phyloP scores from a whole-genome alignment of 2,329 filamentous ascomycete species.

The Fusarium citri region DNA sequence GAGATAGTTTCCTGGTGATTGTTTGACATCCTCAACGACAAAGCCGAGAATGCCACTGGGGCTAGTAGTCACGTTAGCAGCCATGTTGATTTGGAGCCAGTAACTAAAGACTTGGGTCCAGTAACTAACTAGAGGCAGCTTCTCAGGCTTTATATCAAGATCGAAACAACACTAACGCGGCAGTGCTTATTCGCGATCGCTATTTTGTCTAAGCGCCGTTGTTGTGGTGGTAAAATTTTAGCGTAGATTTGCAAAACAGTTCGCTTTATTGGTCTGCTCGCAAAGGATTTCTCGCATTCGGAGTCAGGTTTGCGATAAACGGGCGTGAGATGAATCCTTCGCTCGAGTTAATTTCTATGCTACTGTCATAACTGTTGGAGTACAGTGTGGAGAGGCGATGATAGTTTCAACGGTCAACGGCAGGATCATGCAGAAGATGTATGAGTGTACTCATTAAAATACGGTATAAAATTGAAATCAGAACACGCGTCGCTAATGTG shows the following conservation, averaged over 20 bases:
- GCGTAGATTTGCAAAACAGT: background rate
- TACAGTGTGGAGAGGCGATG: fast-evolving
- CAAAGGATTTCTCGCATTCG: background rate
- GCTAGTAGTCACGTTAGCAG: background rate
- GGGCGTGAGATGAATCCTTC: background rate
- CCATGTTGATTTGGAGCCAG: background rate
- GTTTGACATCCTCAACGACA: slow-evolving; percentile 6
- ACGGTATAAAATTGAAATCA: background rate
- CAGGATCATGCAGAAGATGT: too few relatives aligned
- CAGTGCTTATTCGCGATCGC: background rate
- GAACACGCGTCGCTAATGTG: slow-evolving; percentile 5
- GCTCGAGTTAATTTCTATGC: background rate
- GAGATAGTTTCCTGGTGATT: slow-evolving; percentile 21
- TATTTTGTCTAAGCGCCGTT: background rate
- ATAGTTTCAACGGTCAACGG: background rate
- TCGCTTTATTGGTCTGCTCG: background rate
- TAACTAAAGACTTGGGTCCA: too few relatives aligned
- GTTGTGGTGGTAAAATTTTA: background rate
- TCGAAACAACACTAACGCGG: background rate
- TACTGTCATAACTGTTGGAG: too few relatives aligned
- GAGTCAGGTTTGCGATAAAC: background rate
- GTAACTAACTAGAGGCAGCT: background rate
- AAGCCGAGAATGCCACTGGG: slow-evolving; percentile 3
- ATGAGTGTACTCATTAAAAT: background rate
- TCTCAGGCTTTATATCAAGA: background rate